Base-by-base conservation (phyloP, 805 yeast genomes). In the Komagataella kurtzmanii region DNA sequence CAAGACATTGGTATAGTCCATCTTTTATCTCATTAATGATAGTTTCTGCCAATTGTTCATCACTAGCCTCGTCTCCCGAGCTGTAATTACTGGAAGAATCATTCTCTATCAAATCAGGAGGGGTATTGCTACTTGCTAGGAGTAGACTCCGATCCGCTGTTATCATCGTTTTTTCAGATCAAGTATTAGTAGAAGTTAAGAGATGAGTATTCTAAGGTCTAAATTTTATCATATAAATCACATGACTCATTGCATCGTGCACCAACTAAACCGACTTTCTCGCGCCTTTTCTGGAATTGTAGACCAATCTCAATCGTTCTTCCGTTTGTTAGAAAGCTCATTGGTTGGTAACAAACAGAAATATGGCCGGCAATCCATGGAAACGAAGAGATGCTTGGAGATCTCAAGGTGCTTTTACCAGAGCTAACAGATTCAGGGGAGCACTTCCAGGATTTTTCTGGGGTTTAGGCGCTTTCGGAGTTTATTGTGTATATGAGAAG, bases 321-420 rank as follows among this genome's bases (percentile, higher is more conserved):
- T 30, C 14, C n/a, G 40, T 30, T 30, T 30, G 40, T 30, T 30
- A 30, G 40, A 30, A 30, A 30, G 40, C 40, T 30, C 40, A 30
- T 30, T 30, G 40, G 40, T 30, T n/a, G 30, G 40, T 46, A 46
- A 45, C 14, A 18, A 10, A 14, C 18, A n/a, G n/a, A 46, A 24
- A 12, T 8, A 30, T 30, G 40, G 40, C 40, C 40, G 14, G 40
- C 40, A 30, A 30, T 30, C 44, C 40, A n/a, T 44, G 23, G 50
- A 43, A 14, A 44, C 46, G 23, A 56, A 83, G 95, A 75, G 95
- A 87, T 65, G 93, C 95, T 48, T 87, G 96, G 96, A 82, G 95
- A 74, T 84, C 81, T 68, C 83, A 80, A 61, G 95, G 93, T 54
- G 86, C 81, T 51, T 88, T 88, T 71, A 75, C 85, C 51, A 79